Evolutionary conservation across 1,284 basidiomycete genomes (phyloP).

Genomic region (Lentinula novae-zelandiae): DNA sequence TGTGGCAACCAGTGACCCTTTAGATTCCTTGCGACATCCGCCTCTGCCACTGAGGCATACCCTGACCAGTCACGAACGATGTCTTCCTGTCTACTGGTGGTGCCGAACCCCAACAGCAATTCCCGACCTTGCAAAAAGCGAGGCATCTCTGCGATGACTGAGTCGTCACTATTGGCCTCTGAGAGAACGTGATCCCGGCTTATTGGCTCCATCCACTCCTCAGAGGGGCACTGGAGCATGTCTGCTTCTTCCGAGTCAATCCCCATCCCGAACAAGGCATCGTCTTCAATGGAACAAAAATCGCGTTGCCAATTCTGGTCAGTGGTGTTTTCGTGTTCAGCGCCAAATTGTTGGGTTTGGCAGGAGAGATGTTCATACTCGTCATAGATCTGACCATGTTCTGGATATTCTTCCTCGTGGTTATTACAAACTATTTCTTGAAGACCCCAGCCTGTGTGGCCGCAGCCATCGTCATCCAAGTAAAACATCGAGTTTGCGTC

Average conservation of each 20-base stretch:
- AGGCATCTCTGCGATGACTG: slow-evolving; percentile 7
- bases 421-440: background rate
- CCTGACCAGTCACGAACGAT: slow-evolving; percentile 7
- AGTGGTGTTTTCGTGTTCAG: background rate
- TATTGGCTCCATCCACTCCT: background rate
- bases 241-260: background rate
- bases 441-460: background rate
- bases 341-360: background rate
- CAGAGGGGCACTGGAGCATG: background rate
- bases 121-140: slow-evolving; percentile 43
- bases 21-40: slow-evolving; percentile 52
- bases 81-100: background rate
- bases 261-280: background rate
- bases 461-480: background rate
- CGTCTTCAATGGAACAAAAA: no score
- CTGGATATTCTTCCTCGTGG: background rate
- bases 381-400: background rate
- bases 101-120: slow-evolving; percentile 29
- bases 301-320: background rate
- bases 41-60: slow-evolving; percentile 33
- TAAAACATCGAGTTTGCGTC: background rate
- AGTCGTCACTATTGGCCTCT: slow-evolving; percentile 12
- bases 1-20: slow-evolving; percentile 62
- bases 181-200: slow-evolving; percentile 6
- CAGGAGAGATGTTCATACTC: background rate